A percentile compares a stretch with the other conserved stretches of the same genome.
These are phyloP conservation scores for Penicillium vulpinum DNA, from an alignment of 2,329 filamentous ascomycete genomes.

Conservation along the genomic window DNA sequence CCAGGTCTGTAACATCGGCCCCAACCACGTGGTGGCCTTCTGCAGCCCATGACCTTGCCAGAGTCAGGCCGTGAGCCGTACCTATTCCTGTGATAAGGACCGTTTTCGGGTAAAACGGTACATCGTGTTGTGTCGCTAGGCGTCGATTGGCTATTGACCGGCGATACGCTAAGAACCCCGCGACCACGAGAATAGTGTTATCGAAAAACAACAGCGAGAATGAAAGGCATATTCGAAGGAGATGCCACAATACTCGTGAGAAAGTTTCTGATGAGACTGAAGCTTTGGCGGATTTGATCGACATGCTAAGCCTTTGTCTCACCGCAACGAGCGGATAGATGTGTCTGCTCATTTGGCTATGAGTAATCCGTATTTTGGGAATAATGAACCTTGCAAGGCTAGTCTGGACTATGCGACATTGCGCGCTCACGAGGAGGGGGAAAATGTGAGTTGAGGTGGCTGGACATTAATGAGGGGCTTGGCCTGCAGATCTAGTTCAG, in stretches of 20 bases:
- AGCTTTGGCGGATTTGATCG: slow-evolving; percentile 14
- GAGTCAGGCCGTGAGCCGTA: slow-evolving; percentile 68
- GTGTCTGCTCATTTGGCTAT: not conserved
- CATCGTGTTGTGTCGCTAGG: slow-evolving; percentile 26
- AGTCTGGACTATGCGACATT: not conserved
- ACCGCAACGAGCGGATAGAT: slow-evolving; percentile 15
- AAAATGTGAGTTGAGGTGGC: slow-evolving; percentile 7
- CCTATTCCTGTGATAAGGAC: slow-evolving; percentile 71
- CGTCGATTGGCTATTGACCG: slow-evolving; percentile 21
- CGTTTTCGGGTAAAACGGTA: slow-evolving; percentile 50
- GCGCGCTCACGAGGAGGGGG: not conserved
- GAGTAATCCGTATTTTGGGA: no score
- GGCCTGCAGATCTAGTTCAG: slow-evolving; percentile 10
- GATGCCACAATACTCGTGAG: slow-evolving; percentile 22
- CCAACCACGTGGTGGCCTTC: slow-evolving; percentile 70
- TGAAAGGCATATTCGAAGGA: slow-evolving; percentile 29
- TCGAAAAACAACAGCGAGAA: slow-evolving; percentile 50
- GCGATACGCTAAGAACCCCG: slow-evolving; percentile 31
- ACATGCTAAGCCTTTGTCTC: slow-evolving; percentile 12
- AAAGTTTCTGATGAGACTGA: slow-evolving; percentile 10
- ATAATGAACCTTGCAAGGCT: not conserved
- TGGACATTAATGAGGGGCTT: slow-evolving; percentile 8
- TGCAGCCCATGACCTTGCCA: slow-evolving; percentile 65
- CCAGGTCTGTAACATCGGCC: slow-evolving; percentile 60
- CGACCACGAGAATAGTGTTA: slow-evolving; percentile 44